Conservation (phyloP, 768 basidiomycete genomes). For the Suillus discolor region DNA sequence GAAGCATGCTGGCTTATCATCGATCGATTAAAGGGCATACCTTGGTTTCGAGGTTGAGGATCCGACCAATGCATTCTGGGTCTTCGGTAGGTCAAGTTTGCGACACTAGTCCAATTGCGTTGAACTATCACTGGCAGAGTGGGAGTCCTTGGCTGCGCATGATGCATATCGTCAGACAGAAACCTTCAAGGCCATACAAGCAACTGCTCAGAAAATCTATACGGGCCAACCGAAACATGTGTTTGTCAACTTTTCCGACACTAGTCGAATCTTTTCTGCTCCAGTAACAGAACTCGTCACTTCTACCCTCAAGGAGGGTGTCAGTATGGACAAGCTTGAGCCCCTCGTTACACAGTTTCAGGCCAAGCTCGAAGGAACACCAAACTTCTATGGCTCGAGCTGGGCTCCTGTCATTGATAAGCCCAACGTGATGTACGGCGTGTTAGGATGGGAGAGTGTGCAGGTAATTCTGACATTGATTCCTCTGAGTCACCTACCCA, state of each 20-base stretch:
- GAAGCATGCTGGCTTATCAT: slow-evolving; percentile 6
- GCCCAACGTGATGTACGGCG: slow-evolving; percentile 26
- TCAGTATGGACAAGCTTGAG: slow-evolving; percentile 20
- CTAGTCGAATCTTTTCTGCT: slow-evolving; percentile 22
- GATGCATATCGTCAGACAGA: slow-evolving; percentile 14
- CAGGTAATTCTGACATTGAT: slow-evolving; percentile 22
- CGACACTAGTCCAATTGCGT: background rate
- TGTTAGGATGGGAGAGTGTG: slow-evolving; percentile 42
- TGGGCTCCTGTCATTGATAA: slow-evolving; percentile 28
- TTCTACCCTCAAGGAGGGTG: slow-evolving; percentile 29
- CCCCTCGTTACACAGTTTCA: slow-evolving; percentile 28
- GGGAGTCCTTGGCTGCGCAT: slow-evolving; percentile 24
- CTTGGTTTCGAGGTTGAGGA: slow-evolving; percentile 33
- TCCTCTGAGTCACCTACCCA: background rate
- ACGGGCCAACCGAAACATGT: slow-evolving; percentile 17
- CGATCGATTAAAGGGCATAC: slow-evolving; percentile 17
- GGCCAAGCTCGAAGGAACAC: slow-evolving; percentile 18
- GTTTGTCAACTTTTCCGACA: slow-evolving; percentile 27
- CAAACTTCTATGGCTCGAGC: slow-evolving; percentile 31
- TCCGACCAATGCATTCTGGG: slow-evolving; percentile 27
- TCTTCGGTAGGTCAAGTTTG: slow-evolving; percentile 21
- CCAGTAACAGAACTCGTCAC: slow-evolving; percentile 37
- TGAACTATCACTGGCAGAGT: slow-evolving; percentile 20
- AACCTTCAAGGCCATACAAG: slow-evolving; percentile 9
- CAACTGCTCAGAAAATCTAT: slow-evolving; percentile 16